A percentile compares a stretch with the other conserved stretches of the same genome.
These are phyloP conservation scores for Cucurbita pepo DNA, from an alignment of 306 rosid genomes.

Conservation along the genomic window DNA sequence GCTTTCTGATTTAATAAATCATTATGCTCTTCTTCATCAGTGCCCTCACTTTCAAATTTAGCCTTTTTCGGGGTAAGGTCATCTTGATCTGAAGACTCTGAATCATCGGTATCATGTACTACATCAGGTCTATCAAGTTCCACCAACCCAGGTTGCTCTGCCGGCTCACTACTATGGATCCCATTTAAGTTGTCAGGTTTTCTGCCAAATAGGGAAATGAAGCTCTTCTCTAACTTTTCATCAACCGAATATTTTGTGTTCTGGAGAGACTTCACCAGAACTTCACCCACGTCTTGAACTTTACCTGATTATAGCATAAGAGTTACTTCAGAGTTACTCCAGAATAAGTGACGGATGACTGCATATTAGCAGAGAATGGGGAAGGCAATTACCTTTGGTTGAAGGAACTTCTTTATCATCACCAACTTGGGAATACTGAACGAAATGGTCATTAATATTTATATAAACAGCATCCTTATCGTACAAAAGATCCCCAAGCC, in stretches of 20 bases:
- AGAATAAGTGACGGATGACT: slow-evolving; percentile 11
- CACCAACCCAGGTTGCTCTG: slow-evolving; percentile 14
- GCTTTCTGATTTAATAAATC: slow-evolving; percentile 14
- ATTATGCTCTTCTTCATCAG: slow-evolving; percentile 19
- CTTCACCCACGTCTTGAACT: slow-evolving; percentile 61
- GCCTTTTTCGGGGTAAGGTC: slow-evolving; percentile 14
- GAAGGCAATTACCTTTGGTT: slow-evolving; percentile 30
- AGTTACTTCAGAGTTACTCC: slow-evolving; percentile 4
- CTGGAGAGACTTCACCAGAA: slow-evolving; percentile 71
- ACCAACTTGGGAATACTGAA: slow-evolving; percentile 60
- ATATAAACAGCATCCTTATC: slow-evolving; percentile 94
- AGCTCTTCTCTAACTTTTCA: slow-evolving; percentile 66
- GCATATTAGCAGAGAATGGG: background rate
- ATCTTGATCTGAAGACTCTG: slow-evolving; percentile 38
- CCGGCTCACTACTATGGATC: slow-evolving; percentile 12
- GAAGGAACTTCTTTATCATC: slow-evolving; percentile 33
- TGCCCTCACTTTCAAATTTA: slow-evolving; percentile 3
- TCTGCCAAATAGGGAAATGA: slow-evolving; percentile 36
- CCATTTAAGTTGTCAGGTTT: slow-evolving; percentile 18
- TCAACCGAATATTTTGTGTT: slow-evolving; percentile 58
- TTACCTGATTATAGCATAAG: slow-evolving; percentile 34
- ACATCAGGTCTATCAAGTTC: slow-evolving; percentile 20
- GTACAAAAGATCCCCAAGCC: slow-evolving; percentile 82
- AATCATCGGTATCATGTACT: slow-evolving; percentile 22
- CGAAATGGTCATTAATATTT: slow-evolving; percentile 70